Evolutionary conservation across 2,329 filamentous ascomycete species (phyloP).

Genomic region (Sphaerulina vaccinii): DNA sequence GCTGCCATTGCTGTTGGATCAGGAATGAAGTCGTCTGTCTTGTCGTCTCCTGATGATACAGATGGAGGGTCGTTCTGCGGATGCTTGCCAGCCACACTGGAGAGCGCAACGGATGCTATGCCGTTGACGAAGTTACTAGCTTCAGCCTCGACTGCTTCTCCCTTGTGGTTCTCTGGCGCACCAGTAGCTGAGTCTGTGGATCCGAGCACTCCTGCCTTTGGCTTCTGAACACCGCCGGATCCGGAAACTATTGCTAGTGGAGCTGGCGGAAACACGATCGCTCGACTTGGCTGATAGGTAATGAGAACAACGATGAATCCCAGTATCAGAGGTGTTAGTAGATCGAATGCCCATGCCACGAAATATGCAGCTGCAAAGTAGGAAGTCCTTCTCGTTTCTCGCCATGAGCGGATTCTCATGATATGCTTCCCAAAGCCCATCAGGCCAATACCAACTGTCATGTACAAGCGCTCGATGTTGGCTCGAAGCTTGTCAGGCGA

Average conservation of each 20-base stretch:
- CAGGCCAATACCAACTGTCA: slow-evolving; percentile 69
- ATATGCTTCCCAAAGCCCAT: slow-evolving; percentile 71
- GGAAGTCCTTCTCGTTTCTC: slow-evolving; percentile 66
- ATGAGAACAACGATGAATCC: slow-evolving; percentile 64
- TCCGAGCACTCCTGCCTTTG: slow-evolving; percentile 70
- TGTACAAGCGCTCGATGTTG: slow-evolving; percentile 77
- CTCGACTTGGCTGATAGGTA: slow-evolving; percentile 61
- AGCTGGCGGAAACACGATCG: slow-evolving; percentile 70
- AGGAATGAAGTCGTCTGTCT: slow-evolving; percentile 55
- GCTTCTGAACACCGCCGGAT: slow-evolving; percentile 72
- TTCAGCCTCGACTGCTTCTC: slow-evolving; percentile 80
- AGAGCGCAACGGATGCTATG: slow-evolving; percentile 69
- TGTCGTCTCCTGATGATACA: slow-evolving; percentile 40
- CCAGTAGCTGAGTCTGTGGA: slow-evolving; percentile 76
- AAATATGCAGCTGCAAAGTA: slow-evolving; percentile 63
- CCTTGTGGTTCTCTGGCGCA: slow-evolving; percentile 77
- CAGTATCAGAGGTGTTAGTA: slow-evolving; percentile 64
- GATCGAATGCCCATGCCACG: slow-evolving; percentile 69
- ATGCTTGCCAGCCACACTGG: slow-evolving; percentile 74
- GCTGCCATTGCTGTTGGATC: slow-evolving; percentile 60
- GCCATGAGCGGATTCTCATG: slow-evolving; percentile 74
- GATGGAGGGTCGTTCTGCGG: slow-evolving; percentile 62
- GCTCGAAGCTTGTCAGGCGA: slow-evolving; percentile 78
- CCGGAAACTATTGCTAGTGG: slow-evolving; percentile 70
- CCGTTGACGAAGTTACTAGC: slow-evolving; percentile 77